Conservation (phyloP, 441 rosid species). For the Manihot esculenta region DNA sequence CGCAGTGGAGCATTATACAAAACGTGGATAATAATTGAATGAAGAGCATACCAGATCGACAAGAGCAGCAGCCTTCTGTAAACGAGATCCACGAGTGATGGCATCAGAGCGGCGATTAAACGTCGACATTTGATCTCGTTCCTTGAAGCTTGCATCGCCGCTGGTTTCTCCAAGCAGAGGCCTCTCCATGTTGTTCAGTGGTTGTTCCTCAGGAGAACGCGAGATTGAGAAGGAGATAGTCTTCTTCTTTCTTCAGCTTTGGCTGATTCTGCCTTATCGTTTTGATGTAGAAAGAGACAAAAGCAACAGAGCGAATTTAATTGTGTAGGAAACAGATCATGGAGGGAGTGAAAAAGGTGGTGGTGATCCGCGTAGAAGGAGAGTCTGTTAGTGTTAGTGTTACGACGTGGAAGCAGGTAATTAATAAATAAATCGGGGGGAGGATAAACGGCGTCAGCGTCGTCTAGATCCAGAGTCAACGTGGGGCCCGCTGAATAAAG, state of each 20-base stretch:
- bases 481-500: background rate
- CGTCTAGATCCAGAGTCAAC: background rate
- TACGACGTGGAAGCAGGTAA: background rate
- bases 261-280: no score
- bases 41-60: constrained; percentile 77
- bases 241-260: background rate
- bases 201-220: background rate
- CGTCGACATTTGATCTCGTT: constrained; percentile 23
- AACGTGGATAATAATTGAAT: background rate
- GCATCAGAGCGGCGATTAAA: constrained; percentile 71
- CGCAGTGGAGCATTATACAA: background rate
- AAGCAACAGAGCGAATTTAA: no score
- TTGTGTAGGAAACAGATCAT: no score
- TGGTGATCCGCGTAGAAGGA: no score
- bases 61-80: constrained; percentile 91
- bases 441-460: background rate
- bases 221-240: background rate
- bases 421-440: no score
- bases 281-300: background rate
- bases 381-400: background rate
- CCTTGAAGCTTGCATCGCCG: constrained; percentile 7
- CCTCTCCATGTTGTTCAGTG: constrained; percentile 41
- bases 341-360: background rate
- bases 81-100: constrained; percentile 68
- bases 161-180: constrained; percentile 59